Evolutionary conservation across 345 rosid species (phyloP), one percentile per base, ranked within the genome.

Genomic region (Linum trigynum): DNA sequence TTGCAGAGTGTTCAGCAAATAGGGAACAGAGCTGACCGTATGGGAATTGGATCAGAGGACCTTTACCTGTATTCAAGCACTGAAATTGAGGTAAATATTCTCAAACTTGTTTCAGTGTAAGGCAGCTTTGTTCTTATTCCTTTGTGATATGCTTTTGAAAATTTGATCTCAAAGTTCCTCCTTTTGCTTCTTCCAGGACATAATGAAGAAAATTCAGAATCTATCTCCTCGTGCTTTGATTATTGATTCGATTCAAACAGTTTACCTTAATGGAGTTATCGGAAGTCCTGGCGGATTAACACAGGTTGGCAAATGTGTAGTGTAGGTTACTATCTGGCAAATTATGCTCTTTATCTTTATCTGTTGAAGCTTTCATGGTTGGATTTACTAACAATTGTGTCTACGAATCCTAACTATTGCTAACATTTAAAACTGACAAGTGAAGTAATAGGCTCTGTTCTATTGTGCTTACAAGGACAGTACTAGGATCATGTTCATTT

Each of bases 231-330:
- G 86, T 62, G 94, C 90, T 71, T 72, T 88, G 68, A 74, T 92
- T 69, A 72, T 92, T 59, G 97, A 92, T 80, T 90, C 98, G 56
- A 84, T 92, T 82, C 98, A 90, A 74, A 92, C 97, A 3, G 90
- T 85, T 64, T 92, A 86, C 81, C 75, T 92, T 62, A 79, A 80
- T 67, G 90, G 83, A 14, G 89, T 85, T 66, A 65, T 80, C 67
- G 98, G 98, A 79, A 88, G 91, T 72, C 94, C 98, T 58, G 97
- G 98, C 68, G 94, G 94, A 50, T 63, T 88, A 66, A 48, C 77
- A n/a, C 97, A 90, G 97, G 98, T 92, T 65, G 36, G 62, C 60
- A 68, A 12, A 69, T 43, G 12, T 32, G 51, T 50, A 11, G 63
- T 38, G 4, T 65, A 39, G 23, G 58, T 66, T 61, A 50, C 32